Conservation (phyloP, 495 filamentous ascomycete genomes). For the Daldinia vernicosa region DNA sequence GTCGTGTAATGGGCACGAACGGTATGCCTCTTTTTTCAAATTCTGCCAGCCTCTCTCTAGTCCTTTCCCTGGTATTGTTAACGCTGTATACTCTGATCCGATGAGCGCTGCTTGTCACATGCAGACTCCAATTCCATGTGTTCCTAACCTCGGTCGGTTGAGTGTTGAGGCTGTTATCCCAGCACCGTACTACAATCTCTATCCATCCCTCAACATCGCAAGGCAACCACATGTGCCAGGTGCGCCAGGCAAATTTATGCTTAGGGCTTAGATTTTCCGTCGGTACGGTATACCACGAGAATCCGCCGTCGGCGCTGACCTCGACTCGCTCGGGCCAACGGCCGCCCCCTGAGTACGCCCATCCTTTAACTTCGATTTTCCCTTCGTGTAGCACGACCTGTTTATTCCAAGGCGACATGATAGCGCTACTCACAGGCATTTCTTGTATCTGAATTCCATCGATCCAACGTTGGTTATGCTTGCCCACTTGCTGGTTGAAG, state of each 20-base stretch:
- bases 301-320: conserved; percentile 65
- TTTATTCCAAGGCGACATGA: conserved; percentile 64
- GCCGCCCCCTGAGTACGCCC: conserved; percentile 69
- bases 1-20: conserved; percentile 62
- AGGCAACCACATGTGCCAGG: conserved; percentile 63
- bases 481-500: conserved; percentile 67
- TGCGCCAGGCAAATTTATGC: conserved; percentile 64
- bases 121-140: conserved; percentile 68
- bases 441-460: conserved; percentile 70
- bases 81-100: conserved; percentile 71
- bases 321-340: conserved; percentile 68
- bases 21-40: conserved; percentile 58
- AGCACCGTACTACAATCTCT: conserved; percentile 64
- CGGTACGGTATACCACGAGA: conserved; percentile 66
- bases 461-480: conserved; percentile 63
- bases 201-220: conserved; percentile 68
- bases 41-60: conserved; percentile 58
- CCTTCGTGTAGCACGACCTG: conserved; percentile 64
- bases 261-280: conserved; percentile 61
- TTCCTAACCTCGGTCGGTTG: conserved; percentile 46
- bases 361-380: conserved; percentile 60
- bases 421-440: conserved; percentile 69
- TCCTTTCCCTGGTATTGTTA: conserved; percentile 61
- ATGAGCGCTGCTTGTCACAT: conserved; percentile 72
- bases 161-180: conserved; percentile 67